Evolutionary conservation across 768 basidiomycete genomes (phyloP), one percentile per base, ranked within the genome.

Genomic region (Pulveroboletus frians): DNA sequence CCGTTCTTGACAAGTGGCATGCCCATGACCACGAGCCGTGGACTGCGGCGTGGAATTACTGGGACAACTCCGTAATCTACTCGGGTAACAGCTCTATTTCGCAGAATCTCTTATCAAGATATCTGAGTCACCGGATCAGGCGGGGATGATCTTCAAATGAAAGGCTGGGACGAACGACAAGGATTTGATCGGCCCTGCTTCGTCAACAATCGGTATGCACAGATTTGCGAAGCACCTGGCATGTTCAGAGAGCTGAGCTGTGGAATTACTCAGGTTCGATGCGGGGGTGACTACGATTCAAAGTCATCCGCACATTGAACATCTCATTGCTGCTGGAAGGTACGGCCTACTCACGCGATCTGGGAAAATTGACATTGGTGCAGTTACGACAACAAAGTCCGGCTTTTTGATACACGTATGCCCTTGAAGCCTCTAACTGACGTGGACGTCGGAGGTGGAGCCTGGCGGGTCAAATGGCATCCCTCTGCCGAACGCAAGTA

Each of bases 391-490:
- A 76, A 77, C 53, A 79, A 73, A 8, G 80, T 99, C 14, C 80
- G 80, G 2, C 67, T 97, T 4, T 96, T 92, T 64, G 96, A 98
- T 67, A 74, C 72, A 0, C 84, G 95, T 4, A 85, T 83, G 41
- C 80, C 80, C 4, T 62, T 74, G 4, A 63, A 63, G 3, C 80
- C 89, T 1, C 55, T 97, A 11, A 62, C 69, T 1, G 70, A 76
- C 42, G 78, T 77, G 21, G 76, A 85, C 49, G 83, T 91, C 3
- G 92, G 91, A 10, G 96, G 96, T 11, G 96, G 96, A 3, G 88
- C 83, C 10, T 99, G 96, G 96, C 79, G 96, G 15, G 83, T 92
- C 50, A 93, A 95, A 66, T 99, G 93, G 92, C 92, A 98, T 68
- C 92, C 94, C 7, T 78, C 77, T 5, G 54, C 74, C 2, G 56